Base-by-base conservation (phyloP, 805 yeast genomes). In the Cyberlindnera bimundalis region DNA sequence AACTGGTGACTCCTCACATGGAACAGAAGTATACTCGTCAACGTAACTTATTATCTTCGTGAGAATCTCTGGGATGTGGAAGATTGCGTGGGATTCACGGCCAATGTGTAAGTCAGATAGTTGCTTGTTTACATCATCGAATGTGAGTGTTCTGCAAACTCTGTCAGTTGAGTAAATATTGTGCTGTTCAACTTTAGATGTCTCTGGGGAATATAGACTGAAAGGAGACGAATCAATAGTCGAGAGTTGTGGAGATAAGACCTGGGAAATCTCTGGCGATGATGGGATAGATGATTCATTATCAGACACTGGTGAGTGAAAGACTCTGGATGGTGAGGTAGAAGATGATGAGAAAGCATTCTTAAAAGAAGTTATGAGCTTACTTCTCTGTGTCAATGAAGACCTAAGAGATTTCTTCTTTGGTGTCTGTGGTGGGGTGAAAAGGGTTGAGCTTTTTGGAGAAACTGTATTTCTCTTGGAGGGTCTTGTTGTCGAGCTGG, bases 21-120 rank as follows among this genome's bases (percentile, higher is more conserved):
- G 91, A n/a, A 79, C 66, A 8, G 61, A 57, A 2, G 72, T 66
- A 45, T 71, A 75, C 19, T 65, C 60, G 42, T 83, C 88, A n/a
- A 83, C 81, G 55, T 68, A 77, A 19, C 67, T 64, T 20, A 88
- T 54, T 11, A 88, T 84, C 40, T 70, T 68, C 45, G 68, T 61
- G 13, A 88, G 66, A 38, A 88, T 81, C 59, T 88, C 96, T 0
- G 96, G 96, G 26, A 83, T 79, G 37, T 70, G 67, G 53, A 88
- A 83, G 8, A 88, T 81, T 26, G 23, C 39, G 35, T 57, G 60
- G 3, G 50, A n/a, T 18, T 29, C 23, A 14, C 14, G 43, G 24
- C 15, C 26, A 18, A 46, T 28, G 14, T 42, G 28, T 13, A 46
- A 29, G 28, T 38, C 25, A 3, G 52, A 48, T 15, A 52, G 31